Evolutionary conservation across 2,329 filamentous ascomycete genomes (phyloP).

Genomic region (Nemania bipapillata): DNA sequence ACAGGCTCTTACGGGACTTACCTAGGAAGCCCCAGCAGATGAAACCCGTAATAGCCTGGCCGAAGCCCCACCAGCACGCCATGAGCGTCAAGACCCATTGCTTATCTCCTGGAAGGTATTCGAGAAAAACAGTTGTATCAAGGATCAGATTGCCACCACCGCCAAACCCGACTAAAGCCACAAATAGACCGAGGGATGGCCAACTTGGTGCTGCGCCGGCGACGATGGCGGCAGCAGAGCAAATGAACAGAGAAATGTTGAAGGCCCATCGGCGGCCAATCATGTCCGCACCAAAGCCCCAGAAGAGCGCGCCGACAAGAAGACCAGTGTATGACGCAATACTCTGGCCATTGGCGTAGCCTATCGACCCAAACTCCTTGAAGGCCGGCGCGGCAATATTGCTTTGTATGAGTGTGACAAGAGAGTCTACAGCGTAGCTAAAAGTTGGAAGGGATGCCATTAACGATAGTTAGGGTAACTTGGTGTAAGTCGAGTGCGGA

Average conservation of each 20-base stretch:
- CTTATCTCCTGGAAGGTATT: constrained; percentile 61
- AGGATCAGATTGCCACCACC: constrained; percentile 72
- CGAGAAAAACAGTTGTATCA: constrained; percentile 65
- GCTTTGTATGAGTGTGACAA: constrained; percentile 69
- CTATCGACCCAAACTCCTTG: constrained; percentile 66
- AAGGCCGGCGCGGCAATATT: constrained; percentile 69
- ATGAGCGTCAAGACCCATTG: constrained; percentile 74
- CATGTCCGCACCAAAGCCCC: constrained; percentile 74
- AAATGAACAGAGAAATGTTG: constrained; percentile 73
- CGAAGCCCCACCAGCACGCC: constrained; percentile 65
- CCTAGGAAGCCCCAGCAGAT: constrained; percentile 63
- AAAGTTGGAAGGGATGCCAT: not conserved
- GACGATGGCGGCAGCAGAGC: constrained; percentile 69
- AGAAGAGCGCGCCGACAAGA: constrained; percentile 70
- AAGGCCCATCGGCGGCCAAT: constrained; percentile 76
- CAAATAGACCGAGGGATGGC: constrained; percentile 71
- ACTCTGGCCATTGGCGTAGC: constrained; percentile 67
- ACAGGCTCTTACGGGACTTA: constrained; percentile 37
- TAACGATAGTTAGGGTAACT: not conserved
- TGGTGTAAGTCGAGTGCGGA: not conserved
- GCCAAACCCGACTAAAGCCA: constrained; percentile 71
- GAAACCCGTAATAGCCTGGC: constrained; percentile 60
- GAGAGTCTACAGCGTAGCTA: constrained; percentile 67
- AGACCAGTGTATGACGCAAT: constrained; percentile 66
- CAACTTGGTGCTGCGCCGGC: constrained; percentile 75